Evolutionary conservation across 805 yeast species (phyloP).

Genomic region (Komagataella phaffii): DNA sequence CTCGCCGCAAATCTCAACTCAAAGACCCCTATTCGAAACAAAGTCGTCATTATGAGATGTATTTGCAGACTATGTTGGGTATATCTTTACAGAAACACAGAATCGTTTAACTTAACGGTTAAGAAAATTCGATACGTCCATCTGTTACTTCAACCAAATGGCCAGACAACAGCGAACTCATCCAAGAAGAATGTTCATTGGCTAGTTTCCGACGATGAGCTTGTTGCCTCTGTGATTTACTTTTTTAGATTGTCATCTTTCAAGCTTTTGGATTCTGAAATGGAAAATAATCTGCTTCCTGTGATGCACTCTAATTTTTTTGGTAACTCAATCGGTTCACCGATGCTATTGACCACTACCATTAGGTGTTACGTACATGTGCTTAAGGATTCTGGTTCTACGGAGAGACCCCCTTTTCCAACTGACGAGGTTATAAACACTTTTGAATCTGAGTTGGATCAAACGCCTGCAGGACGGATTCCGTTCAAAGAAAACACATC

Average conservation of each 20-base stretch:
- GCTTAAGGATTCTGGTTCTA: conserved; percentile 42
- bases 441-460: conserved; percentile 16
- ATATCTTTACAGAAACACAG: conserved; percentile 73
- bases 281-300: background rate
- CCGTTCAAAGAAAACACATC: conserved; percentile 28
- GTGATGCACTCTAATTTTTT: background rate
- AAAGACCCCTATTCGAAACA: conserved; percentile 32
- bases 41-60: conserved; percentile 48
- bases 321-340: background rate
- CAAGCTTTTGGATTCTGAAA: background rate
- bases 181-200: background rate
- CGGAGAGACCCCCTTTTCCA: conserved; percentile 66
- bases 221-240: background rate
- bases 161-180: background rate
- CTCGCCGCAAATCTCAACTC: conserved; percentile 35
- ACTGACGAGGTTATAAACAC: conserved; percentile 27
- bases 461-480: conserved; percentile 15
- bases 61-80: conserved; percentile 80
- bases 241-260: background rate
- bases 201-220: background rate
- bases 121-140: background rate
- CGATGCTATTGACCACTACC: background rate
- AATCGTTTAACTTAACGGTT: conserved; percentile 61
- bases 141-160: background rate
- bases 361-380: conserved; percentile 39